phyloP scores from a whole-genome alignment of 164 flowering plant genomes.

The Sedum album region DNA sequence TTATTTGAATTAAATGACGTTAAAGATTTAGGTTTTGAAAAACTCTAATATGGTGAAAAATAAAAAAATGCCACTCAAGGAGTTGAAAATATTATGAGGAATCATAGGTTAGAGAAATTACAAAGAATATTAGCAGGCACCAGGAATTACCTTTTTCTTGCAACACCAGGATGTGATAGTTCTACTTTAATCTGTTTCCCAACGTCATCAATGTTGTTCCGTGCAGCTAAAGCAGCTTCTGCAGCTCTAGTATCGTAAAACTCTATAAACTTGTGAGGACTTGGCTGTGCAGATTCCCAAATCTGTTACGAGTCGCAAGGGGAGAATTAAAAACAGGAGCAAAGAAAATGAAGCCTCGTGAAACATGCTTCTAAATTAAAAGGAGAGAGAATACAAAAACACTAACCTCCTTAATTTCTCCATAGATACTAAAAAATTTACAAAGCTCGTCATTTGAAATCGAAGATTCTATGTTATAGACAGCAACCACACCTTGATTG shows the following conservation, averaged over 20 bases:
- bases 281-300: constrained; percentile 43
- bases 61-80: not conserved
- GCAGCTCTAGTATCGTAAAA: constrained; percentile 25
- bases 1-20: not conserved
- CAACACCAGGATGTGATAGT: constrained; percentile 25
- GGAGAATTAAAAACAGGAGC: not conserved
- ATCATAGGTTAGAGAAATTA: not conserved
- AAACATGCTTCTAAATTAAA: not conserved
- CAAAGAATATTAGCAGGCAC: not conserved
- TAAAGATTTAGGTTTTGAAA: too few relatives aligned
- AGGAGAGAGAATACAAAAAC: constrained; percentile 9
- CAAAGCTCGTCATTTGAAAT: constrained; percentile 61
- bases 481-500: constrained; percentile 52
- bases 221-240: constrained; percentile 57
- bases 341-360: not conserved
- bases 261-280: constrained; percentile 27
- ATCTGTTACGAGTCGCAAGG: constrained; percentile 30
- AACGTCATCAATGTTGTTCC: constrained; percentile 49
- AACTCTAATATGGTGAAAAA: not conserved
- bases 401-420: constrained; percentile 66
- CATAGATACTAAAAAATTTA: constrained; percentile 59
- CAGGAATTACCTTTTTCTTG: constrained; percentile 11
- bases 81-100: not conserved
- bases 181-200: constrained; percentile 26
- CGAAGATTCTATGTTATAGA: constrained; percentile 58